Percentiles rank a stretch among this genome's conserved stretches.
phyloP scores from a whole-genome alignment of 768 basidiomycete species.

The Trichaptum fuscoviolaceum region DNA sequence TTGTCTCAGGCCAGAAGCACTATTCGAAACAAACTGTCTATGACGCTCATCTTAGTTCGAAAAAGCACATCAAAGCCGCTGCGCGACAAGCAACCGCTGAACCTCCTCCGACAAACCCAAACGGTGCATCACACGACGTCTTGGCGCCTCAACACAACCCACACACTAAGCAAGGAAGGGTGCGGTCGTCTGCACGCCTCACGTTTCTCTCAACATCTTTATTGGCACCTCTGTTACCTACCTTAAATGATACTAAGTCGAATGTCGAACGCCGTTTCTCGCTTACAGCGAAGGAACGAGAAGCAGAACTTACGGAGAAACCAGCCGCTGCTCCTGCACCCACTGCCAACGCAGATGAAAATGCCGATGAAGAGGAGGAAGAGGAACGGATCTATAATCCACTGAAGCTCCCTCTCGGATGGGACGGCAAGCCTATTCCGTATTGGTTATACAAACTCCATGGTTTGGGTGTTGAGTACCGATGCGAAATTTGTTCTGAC shows the following conservation, averaged over 20 bases:
- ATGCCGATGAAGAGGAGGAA: conserved; percentile 76
- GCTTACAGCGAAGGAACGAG: conserved; percentile 94
- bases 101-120: conserved; percentile 50
- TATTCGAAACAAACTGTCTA: conserved; percentile 98
- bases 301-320: conserved; percentile 84
- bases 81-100: conserved; percentile 54
- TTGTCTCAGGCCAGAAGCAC: conserved; percentile 73
- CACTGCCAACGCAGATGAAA: conserved; percentile 39
- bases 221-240: conserved; percentile 55
- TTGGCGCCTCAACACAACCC: conserved; percentile 28
- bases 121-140: conserved; percentile 36
- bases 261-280: conserved; percentile 97
- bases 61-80: conserved; percentile 92
- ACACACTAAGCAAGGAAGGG: conserved; percentile 36
- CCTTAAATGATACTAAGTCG: conserved; percentile 84
- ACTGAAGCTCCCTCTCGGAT: conserved; percentile 90
- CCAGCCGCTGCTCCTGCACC: conserved; percentile 43
- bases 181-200: conserved; percentile 61
- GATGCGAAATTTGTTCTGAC: conserved; percentile 96
- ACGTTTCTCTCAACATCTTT: conserved; percentile 69
- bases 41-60: conserved; percentile 91
- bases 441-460: conserved; percentile 99
- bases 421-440: conserved; percentile 99
- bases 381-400: conserved; percentile 98
- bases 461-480: conserved; percentile 95